These are phyloP conservation scores for Diaporthe citrichinensis DNA, from an alignment of 2,329 filamentous ascomycete genomes.

Conservation along the genomic window DNA sequence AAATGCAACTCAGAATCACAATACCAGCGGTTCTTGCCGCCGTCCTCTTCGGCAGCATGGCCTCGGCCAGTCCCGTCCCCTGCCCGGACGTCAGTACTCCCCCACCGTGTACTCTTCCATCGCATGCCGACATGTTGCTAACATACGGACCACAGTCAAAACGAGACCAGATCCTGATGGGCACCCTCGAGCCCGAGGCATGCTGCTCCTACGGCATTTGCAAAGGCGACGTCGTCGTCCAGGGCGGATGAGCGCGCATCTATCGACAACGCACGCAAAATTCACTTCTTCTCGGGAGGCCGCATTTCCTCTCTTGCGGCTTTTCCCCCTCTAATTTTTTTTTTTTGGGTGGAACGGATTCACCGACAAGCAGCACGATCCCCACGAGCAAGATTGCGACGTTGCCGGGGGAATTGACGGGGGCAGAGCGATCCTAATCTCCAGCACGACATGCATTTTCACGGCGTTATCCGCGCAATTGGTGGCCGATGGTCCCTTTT, in stretches of 20 bases:
- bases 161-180: slow-evolving; percentile 41
- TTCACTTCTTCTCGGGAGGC: slow-evolving; percentile 11
- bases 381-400: slow-evolving; percentile 21
- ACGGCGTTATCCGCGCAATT: slow-evolving; percentile 31
- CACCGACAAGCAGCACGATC: slow-evolving; percentile 19
- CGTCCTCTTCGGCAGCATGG: slow-evolving; percentile 36
- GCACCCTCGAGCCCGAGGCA: slow-evolving; percentile 36
- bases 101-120: background rate
- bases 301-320: background rate
- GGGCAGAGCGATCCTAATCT: slow-evolving; percentile 30
- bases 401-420: slow-evolving; percentile 30
- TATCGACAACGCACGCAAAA: background rate
- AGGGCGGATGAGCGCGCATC: slow-evolving; percentile 35
- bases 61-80: slow-evolving; percentile 37
- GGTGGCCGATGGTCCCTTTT: slow-evolving; percentile 24
- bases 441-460: slow-evolving; percentile 29
- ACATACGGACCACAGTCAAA: slow-evolving; percentile 24
- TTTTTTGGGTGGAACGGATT: slow-evolving; percentile 17
- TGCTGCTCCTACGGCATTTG: slow-evolving; percentile 42
- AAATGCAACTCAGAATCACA: slow-evolving; percentile 35
- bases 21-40: slow-evolving; percentile 35
- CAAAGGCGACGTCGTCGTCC: slow-evolving; percentile 41
- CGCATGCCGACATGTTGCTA: background rate
- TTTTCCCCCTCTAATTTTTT: no score
- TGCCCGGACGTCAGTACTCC: slow-evolving; percentile 40